A percentile compares a stretch with the other conserved stretches of the same genome.
phyloP scores from a whole-genome alignment of 2,329 filamentous ascomycete genomes.

The Magnaporthales sp. region DNA sequence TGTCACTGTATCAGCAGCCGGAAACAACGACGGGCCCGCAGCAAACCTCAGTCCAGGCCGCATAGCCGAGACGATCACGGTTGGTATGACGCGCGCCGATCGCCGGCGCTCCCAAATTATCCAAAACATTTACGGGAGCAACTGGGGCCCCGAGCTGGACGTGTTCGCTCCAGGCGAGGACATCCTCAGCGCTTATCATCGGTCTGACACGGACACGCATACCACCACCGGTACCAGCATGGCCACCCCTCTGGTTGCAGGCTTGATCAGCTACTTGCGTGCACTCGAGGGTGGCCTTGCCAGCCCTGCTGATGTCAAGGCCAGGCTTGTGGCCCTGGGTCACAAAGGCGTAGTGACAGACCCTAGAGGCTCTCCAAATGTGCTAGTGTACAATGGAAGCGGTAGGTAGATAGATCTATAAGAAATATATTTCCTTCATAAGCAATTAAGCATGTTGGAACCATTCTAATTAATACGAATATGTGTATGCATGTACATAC shows the following conservation, averaged over 20 bases:
- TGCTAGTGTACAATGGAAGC: constrained; percentile 11
- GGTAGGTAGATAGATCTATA: constrained; percentile 6
- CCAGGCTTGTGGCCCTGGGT: background rate
- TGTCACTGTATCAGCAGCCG: constrained; percentile 19
- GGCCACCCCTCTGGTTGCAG: constrained; percentile 25
- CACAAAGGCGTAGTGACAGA: constrained; percentile 5
- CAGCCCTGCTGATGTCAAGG: background rate
- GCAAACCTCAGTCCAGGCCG: constrained; percentile 11
- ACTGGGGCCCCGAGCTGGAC: constrained; percentile 46
- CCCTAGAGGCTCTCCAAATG: constrained; percentile 5
- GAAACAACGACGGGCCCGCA: background rate
- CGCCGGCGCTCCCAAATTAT: constrained; percentile 32
- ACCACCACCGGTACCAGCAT: constrained; percentile 35
- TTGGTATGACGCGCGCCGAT: constrained; percentile 23
- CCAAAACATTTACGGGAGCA: constrained; percentile 48
- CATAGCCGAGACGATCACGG: constrained; percentile 21
- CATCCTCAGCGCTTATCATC: constrained; percentile 43
- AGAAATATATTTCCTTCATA: no score
- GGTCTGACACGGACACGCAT: constrained; percentile 32
- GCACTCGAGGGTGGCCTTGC: constrained; percentile 26
- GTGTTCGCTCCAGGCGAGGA: constrained; percentile 48
- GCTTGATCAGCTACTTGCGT: constrained; percentile 30
- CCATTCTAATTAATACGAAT: no score
- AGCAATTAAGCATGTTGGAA: no score
- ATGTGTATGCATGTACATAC: background rate